phyloP scores from a whole-genome alignment of 2,329 filamentous ascomycete genomes.

The Paracamarosporium sp. region DNA sequence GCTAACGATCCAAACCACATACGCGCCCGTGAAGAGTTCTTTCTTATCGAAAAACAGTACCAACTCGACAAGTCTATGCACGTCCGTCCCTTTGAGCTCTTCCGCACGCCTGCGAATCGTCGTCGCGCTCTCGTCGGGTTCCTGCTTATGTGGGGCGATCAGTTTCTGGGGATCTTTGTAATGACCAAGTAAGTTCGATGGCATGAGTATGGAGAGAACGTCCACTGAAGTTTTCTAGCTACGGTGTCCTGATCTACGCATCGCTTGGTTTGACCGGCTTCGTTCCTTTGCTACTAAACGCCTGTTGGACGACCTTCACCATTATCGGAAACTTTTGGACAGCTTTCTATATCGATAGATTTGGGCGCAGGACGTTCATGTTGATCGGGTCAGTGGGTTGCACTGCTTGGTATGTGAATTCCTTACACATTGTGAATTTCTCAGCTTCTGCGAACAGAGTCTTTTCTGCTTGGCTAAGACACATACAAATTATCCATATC shows the following conservation, averaged over 20 bases:
- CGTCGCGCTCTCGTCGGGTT: constrained; percentile 49
- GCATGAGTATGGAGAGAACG: neutral
- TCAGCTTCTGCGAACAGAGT: no score
- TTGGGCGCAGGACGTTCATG: constrained; percentile 25
- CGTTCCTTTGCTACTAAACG: constrained; percentile 27
- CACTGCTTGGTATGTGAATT: neutral
- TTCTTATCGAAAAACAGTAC: constrained; percentile 52
- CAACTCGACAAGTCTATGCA: constrained; percentile 24
- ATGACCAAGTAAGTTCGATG: constrained; percentile 16
- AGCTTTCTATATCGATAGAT: constrained; percentile 27
- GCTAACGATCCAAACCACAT: constrained; percentile 48
- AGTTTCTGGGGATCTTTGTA: constrained; percentile 39
- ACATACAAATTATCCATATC: neutral
- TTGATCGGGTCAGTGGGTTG: constrained; percentile 24
- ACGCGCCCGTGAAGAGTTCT: constrained; percentile 50
- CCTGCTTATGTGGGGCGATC: constrained; percentile 50
- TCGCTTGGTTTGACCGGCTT: constrained; percentile 25
- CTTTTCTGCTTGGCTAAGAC: no score
- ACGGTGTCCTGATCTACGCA: constrained; percentile 28
- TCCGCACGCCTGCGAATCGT: constrained; percentile 51
- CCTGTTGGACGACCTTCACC: constrained; percentile 27
- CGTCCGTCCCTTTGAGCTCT: constrained; percentile 46
- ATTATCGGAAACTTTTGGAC: constrained; percentile 31
- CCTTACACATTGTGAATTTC: neutral
- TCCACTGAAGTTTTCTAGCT: neutral